These are phyloP conservation scores for Talaromyces sp. DNA, from an alignment of 2,329 filamentous ascomycete genomes.

Conservation along the genomic window DNA sequence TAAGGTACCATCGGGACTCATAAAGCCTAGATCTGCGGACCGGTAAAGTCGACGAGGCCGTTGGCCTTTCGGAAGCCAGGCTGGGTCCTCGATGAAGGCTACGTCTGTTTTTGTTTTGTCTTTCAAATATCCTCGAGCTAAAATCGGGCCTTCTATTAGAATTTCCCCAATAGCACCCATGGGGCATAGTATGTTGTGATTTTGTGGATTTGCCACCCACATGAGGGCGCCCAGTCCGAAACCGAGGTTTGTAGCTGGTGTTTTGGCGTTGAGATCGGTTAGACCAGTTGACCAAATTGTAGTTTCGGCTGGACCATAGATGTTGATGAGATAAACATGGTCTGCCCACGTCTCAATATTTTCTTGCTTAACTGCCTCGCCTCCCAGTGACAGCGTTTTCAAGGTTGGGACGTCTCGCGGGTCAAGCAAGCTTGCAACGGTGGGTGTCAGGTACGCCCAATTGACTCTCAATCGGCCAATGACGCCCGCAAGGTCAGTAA, in stretches of 20 bases:
- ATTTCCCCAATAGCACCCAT: slow-evolving; percentile 36
- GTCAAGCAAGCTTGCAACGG: slow-evolving; percentile 37
- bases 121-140: slow-evolving; percentile 44
- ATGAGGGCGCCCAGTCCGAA: slow-evolving; percentile 21
- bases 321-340: slow-evolving; percentile 33
- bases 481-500: slow-evolving; percentile 44
- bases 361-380: slow-evolving; percentile 63
- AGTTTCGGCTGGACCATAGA: slow-evolving; percentile 34
- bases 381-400: slow-evolving; percentile 41
- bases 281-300: slow-evolving; percentile 1
- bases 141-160: slow-evolving; percentile 37
- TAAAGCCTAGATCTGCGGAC: slow-evolving; percentile 24
- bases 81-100: slow-evolving; percentile 34
- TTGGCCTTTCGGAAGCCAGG: slow-evolving; percentile 30
- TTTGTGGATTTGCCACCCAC: slow-evolving; percentile 45
- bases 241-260: background rate
- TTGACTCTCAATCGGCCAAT: slow-evolving; percentile 49
- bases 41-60: slow-evolving; percentile 34
- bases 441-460: slow-evolving; percentile 43
- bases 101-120: slow-evolving; percentile 31
- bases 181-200: slow-evolving; percentile 38
- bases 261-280: background rate
- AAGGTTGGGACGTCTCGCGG: slow-evolving; percentile 37
- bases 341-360: slow-evolving; percentile 66
- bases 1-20: slow-evolving; percentile 33